These are phyloP conservation scores for Microdochium nivale DNA, from an alignment of 2,329 filamentous ascomycete species.

Conservation along the genomic window DNA sequence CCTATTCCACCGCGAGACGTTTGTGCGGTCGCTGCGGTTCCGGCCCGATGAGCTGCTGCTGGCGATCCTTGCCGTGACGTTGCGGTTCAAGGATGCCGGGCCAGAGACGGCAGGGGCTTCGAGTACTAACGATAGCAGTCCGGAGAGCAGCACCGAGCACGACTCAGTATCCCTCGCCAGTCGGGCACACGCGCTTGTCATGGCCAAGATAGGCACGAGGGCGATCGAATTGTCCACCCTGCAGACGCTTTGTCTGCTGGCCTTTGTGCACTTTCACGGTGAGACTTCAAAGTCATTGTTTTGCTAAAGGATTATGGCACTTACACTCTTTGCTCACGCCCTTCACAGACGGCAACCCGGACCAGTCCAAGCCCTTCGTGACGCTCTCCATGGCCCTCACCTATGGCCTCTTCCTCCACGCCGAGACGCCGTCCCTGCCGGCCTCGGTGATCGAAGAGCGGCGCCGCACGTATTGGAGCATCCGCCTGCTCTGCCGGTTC, in stretches of 20 bases:
- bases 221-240: not conserved
- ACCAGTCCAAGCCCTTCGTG: slow-evolving; percentile 31
- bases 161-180: not conserved
- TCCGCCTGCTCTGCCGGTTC: slow-evolving; percentile 19
- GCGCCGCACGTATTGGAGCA: slow-evolving; percentile 21
- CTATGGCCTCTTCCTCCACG: slow-evolving; percentile 32
- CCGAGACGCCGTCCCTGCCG: slow-evolving; percentile 16
- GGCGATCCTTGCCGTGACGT: not conserved
- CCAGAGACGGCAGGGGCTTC: not conserved
- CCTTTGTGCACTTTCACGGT: slow-evolving; percentile 2
- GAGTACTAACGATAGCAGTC: not conserved
- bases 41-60: not conserved
- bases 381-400: slow-evolving; percentile 35
- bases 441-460: slow-evolving; percentile 16
- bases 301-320: not conserved
- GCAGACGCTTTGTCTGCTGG: not conserved
- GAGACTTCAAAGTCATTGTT: not conserved
- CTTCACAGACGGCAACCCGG: slow-evolving; percentile 30
- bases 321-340: not conserved
- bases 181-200: not conserved
- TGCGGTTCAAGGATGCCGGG: not conserved
- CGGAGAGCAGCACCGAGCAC: not conserved
- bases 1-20: not conserved
- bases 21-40: not conserved
- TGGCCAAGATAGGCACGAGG: not conserved